Conservation (phyloP, 306 rosid genomes). For the Urtica urens region DNA sequence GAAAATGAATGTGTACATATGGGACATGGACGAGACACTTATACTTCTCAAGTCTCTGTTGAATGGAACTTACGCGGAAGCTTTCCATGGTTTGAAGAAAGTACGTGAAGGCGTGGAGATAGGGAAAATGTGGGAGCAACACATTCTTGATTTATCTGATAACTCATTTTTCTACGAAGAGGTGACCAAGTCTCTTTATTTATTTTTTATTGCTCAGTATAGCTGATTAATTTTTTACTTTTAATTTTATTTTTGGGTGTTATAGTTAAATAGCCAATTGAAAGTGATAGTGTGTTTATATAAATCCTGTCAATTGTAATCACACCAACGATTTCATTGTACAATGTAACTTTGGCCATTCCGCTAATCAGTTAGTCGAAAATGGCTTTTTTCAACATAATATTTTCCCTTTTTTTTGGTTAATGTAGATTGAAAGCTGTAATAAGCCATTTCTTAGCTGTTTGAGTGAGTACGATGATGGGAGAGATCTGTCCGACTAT, state of each 20-base stretch:
- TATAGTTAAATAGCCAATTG: too few relatives aligned
- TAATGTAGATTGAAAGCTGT: constrained; percentile 72
- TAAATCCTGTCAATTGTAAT: too few relatives aligned
- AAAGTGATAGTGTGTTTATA: too few relatives aligned
- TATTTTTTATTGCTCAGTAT: neutral
- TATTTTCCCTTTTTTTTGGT: neutral
- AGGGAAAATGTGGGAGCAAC: constrained; percentile 78
- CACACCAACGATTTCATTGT: too few relatives aligned
- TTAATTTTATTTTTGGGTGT: too few relatives aligned
- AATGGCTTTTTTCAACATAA: too few relatives aligned
- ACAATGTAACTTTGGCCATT: too few relatives aligned
- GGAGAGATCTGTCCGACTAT: constrained; percentile 62
- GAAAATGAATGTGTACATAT: constrained; percentile 47
- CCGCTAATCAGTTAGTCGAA: too few relatives aligned
- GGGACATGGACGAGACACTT: constrained; percentile 99
- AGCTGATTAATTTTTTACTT: neutral
- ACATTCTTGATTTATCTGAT: constrained; percentile 71
- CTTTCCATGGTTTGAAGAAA: constrained; percentile 56
- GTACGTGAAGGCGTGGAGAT: constrained; percentile 62
- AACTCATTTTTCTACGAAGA: constrained; percentile 72
- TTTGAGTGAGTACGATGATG: constrained; percentile 57
- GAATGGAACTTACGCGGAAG: constrained; percentile 58
- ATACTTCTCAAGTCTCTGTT: constrained; percentile 75
- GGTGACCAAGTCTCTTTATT: constrained; percentile 23
- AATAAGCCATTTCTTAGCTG: constrained; percentile 60